Evolutionary conservation across 306 rosid genomes (phyloP), one percentile per base, ranked within the genome.

Genomic region (Casuarina equisetifolia): DNA sequence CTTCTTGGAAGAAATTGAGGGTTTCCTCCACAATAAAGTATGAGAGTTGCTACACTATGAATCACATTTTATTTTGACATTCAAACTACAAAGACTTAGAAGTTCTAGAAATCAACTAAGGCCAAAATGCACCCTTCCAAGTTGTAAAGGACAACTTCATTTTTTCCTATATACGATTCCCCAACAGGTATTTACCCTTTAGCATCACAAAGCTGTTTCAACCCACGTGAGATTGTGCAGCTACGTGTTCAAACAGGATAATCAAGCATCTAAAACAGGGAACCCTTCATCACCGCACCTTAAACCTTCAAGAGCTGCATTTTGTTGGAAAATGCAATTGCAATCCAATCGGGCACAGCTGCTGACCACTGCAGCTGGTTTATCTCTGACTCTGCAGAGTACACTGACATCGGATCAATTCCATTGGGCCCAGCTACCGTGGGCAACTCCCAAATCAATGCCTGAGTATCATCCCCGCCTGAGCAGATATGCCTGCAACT

Each of bases 291-390:
- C 52, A 19, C 43, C 78, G 36, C 51, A 82, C 89, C 74, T 89
- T 87, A 93, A 74, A 91, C 98, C 84, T 87, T 92, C 92, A 95
- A 89, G 78, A 95, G 96, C 91, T 92, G 97, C 90, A 95, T 85
- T 81, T 95, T 95, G 74, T 90, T 91, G 0, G 93, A 86, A 82
- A 87, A 95, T n/a, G 97, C 97, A 36, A 95, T 59, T 10, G 92
- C 91, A 71, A 95, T 88, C 97, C 99, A 95, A 19, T 95, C 97
- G 8, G 98, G 98, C 75, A 82, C 93, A 1, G 93, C 84, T 0
- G 93, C 86, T 5, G 92, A 84, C 98, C 98, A 95, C 82, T 95
- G 99, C 58, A 95, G 63, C 90, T 95, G 99, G 75, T 95, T 92
- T 76, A 95, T 92, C 72, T 95, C 99, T 0, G 51, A 69, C 4